Percentiles rank a stretch among this genome's conserved stretches.
Evolutionary conservation across 106 monocot species (phyloP).

Genomic region (Dendrobium officinale): DNA sequence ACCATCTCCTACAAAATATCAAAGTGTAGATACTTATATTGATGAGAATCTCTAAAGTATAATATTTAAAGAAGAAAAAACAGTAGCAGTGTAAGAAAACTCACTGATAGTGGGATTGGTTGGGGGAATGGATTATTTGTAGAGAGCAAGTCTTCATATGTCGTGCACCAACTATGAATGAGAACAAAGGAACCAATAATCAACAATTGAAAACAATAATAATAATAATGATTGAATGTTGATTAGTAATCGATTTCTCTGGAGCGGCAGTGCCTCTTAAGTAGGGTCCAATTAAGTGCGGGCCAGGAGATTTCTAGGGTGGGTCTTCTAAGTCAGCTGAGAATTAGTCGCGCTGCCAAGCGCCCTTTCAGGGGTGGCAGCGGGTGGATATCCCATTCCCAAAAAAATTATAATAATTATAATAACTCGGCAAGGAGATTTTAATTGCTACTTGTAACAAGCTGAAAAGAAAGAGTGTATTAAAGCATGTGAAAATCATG

Average conservation of each 20-base stretch:
- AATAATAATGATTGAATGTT: background rate
- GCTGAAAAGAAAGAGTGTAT: background rate
- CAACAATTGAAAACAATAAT: background rate
- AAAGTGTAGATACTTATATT: background rate
- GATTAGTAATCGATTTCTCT: too few relatives aligned
- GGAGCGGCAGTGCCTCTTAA: too few relatives aligned
- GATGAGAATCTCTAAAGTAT: background rate
- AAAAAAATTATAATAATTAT: background rate
- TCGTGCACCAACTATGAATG: slow-evolving; percentile 62
- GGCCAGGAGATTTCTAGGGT: too few relatives aligned
- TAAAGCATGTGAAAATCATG: background rate
- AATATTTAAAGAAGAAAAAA: background rate
- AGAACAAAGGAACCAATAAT: background rate
- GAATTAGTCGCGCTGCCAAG: too few relatives aligned
- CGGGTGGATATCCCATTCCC: too few relatives aligned
- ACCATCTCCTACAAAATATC: slow-evolving; percentile 75
- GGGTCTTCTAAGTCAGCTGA: too few relatives aligned
- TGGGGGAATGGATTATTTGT: slow-evolving; percentile 54
- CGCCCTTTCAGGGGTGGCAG: too few relatives aligned
- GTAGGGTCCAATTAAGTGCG: too few relatives aligned
- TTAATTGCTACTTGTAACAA: background rate
- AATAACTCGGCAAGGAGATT: background rate
- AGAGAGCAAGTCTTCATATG: slow-evolving; percentile 79
- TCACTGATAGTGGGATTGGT: slow-evolving; percentile 78
- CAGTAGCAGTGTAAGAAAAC: slow-evolving; percentile 5